phyloP scores from a whole-genome alignment of 768 basidiomycete species.

The Pulveroboletus sp. region DNA sequence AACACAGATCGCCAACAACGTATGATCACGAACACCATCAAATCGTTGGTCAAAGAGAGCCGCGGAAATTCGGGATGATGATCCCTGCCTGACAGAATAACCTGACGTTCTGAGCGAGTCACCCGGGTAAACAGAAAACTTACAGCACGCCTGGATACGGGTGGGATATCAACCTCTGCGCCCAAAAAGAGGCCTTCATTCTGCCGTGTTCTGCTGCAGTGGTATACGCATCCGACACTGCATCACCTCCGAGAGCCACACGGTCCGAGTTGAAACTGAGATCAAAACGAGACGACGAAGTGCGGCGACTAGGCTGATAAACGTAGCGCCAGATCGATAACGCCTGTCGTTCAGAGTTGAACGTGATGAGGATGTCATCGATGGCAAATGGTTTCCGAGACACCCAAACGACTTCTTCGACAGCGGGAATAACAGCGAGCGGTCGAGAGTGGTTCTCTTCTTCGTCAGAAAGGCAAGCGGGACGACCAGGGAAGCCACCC shows the following conservation, averaged over 20 bases:
- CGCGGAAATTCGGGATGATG: constrained; percentile 38
- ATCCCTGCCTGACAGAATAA: constrained; percentile 13
- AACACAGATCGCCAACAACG: constrained; percentile 52
- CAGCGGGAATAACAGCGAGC: constrained; percentile 51
- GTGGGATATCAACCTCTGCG: constrained; percentile 52
- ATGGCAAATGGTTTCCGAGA: constrained; percentile 41
- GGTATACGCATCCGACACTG: constrained; percentile 39
- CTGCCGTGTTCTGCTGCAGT: constrained; percentile 52
- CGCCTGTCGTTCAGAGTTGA: constrained; percentile 47
- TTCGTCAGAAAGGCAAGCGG: constrained; percentile 46
- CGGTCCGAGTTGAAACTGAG: constrained; percentile 60
- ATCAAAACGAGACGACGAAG: constrained; percentile 50
- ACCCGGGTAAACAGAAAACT: constrained; percentile 22
- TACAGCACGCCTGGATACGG: constrained; percentile 49
- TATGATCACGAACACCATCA: constrained; percentile 49
- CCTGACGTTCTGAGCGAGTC: constrained; percentile 1
- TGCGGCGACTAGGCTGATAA: constrained; percentile 41
- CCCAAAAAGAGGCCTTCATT: constrained; percentile 73
- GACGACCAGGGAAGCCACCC: constrained; percentile 35
- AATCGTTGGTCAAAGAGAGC: constrained; percentile 62
- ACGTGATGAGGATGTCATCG: constrained; percentile 53
- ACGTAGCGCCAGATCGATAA: constrained; percentile 72
- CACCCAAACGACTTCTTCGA: constrained; percentile 63
- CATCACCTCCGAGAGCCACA: constrained; percentile 55
- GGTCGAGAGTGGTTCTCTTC: constrained; percentile 48